Evolutionary conservation across 768 basidiomycete genomes (phyloP).

Genomic region (Tulasnella sp.): DNA sequence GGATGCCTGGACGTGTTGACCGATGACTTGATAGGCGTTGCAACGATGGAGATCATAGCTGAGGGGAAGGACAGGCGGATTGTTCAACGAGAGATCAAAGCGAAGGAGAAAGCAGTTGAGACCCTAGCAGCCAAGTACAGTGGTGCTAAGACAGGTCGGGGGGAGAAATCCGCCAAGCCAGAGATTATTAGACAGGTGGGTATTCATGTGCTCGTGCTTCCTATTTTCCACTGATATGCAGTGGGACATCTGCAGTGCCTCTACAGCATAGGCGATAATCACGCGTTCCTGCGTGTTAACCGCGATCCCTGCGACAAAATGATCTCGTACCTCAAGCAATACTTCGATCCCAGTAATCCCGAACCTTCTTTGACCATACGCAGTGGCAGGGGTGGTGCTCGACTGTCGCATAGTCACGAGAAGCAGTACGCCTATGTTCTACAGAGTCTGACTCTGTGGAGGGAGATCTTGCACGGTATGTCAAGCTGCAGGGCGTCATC

Average conservation of each 20-base stretch:
- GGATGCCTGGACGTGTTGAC: constrained; percentile 57
- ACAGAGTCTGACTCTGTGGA: constrained; percentile 79
- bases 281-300: constrained; percentile 75
- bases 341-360: constrained; percentile 64
- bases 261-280: constrained; percentile 84
- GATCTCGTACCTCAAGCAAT: constrained; percentile 62
- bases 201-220: not conserved
- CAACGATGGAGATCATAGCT: constrained; percentile 73
- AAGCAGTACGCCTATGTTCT: constrained; percentile 79
- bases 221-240: not conserved
- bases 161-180: not conserved
- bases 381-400: constrained; percentile 67
- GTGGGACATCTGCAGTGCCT: constrained; percentile 47
- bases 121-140: constrained; percentile 52
- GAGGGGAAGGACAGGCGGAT: constrained; percentile 61
- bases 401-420: constrained; percentile 72
- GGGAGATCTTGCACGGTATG: constrained; percentile 72
- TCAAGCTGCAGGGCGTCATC: too few species aligned
- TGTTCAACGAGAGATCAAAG: constrained; percentile 74
- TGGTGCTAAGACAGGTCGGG: constrained; percentile 48
- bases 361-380: constrained; percentile 63
- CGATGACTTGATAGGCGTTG: constrained; percentile 61
- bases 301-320: constrained; percentile 82
- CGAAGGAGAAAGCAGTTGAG: constrained; percentile 78
- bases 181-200: constrained; percentile 12